Evolutionary conservation across 2,329 filamentous ascomycete genomes (phyloP).

Genomic region (Verticillium klebahnii): DNA sequence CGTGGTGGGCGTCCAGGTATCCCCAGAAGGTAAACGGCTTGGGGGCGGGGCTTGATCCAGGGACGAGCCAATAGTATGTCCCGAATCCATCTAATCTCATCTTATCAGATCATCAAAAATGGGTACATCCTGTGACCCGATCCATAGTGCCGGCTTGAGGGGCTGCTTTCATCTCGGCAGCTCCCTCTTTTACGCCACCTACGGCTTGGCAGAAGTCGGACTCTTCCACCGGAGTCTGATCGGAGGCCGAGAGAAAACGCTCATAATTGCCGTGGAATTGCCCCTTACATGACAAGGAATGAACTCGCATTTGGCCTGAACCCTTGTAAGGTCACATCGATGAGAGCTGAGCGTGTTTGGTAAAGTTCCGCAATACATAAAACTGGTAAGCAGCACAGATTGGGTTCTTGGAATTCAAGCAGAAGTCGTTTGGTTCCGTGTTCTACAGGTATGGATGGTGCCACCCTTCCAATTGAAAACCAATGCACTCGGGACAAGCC

Average conservation of each 20-base stretch:
- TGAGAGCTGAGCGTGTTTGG: too few species aligned
- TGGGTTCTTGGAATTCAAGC: too few species aligned
- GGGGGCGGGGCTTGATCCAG: not conserved
- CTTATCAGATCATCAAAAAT: constrained; percentile 5
- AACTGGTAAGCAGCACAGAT: too few species aligned
- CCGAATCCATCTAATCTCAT: constrained; percentile 1
- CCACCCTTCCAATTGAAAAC: too few species aligned
- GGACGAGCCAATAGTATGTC: not conserved
- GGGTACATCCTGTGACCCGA: not conserved
- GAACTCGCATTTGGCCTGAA: too few species aligned
- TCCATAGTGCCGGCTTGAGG: not conserved
- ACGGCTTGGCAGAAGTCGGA: not conserved
- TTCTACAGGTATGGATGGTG: too few species aligned
- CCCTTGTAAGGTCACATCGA: too few species aligned
- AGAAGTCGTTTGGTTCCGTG: too few species aligned
- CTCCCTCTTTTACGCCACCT: not conserved
- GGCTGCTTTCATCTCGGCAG: not conserved
- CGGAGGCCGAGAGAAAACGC: not conserved
- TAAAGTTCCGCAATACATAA: too few species aligned
- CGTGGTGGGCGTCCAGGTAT: not conserved
- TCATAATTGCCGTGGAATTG: not conserved
- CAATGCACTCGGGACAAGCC: too few species aligned
- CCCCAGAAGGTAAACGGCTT: not conserved
- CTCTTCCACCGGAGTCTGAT: not conserved
- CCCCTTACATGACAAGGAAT: not conserved